Evolutionary conservation across 2,329 filamentous ascomycete genomes (phyloP), one percentile per base, ranked within the genome.

Genomic region (Stylonectria norvegica): DNA sequence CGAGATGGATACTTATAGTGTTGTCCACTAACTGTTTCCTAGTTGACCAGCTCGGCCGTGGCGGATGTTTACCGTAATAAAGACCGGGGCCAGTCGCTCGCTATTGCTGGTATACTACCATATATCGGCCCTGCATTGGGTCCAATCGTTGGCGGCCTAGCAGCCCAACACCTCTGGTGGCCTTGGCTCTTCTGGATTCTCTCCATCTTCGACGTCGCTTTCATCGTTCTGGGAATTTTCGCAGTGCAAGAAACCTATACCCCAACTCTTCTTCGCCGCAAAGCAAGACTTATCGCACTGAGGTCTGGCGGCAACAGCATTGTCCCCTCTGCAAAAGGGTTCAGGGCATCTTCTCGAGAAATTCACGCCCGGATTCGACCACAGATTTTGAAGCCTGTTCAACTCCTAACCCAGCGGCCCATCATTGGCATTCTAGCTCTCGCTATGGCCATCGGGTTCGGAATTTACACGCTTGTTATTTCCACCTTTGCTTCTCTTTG

Each of bases 161-260:
- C 86, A 16, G 69, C 80, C 0, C 64, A 86, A 51, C 67, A 74
- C 47, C 75, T 77, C 3, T 73, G 72, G 4, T 87, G 83, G 84
- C 72, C 78, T 20, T 88, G 83, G 83, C 75, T 79, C 2, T 88
- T 87, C 64, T 86, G 76, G 64, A 69, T 79, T 1, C 79, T 80
- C 3, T 76, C 76, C 2, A 82, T 85, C 32, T 56, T 62, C 37
- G 76, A 79, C 36, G 76, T 68, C 0, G 41, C 75, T 4, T 72
- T 85, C 20, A 74, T 81, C 43, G 25, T 77, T 2, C 57, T 74
- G 9, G 81, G 58, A 1, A 20, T 78, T 3, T 53, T 85, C 22
- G 69, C 83, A 52, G 72, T 55, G 5, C 42, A 34, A 2, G 76
- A 78, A 56, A 84, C 82, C 0, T 86, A 85, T 56, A 76, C 75